Evolutionary conservation across 179 eudicot genomes (phyloP), one percentile per base, ranked within the genome.

Genomic region (Nepenthes alata): DNA sequence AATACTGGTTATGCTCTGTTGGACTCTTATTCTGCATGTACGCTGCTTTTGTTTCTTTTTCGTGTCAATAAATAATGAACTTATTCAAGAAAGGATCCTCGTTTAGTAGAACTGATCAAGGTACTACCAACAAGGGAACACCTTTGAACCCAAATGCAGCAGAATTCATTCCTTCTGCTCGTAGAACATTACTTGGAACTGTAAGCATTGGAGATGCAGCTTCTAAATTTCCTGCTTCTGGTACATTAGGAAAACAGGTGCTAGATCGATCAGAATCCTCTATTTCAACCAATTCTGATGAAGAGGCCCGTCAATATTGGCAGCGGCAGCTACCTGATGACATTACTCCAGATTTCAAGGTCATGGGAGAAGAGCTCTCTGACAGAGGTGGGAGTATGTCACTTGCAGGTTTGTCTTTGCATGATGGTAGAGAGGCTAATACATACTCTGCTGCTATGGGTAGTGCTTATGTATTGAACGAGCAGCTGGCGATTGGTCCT

Each of bases 321-420:
- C 82, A 85, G 68, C 80, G 68, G 63, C 93, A 87, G 71, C 97
- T 93, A 34, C 98, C 98, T 16, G 98, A 93, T 76, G 98, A 93
- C 72, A 85, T 93, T 57, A 93, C 88, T 77, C 98, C 98, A 2
- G 98, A 93, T 71, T 93, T 93, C 59, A 85, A 81, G 53, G 77
- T 77, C 55, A 57, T 64, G 67, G 88, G 82, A 50, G 87, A 74
- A 60, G 86, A 81, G 35, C 85, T 80, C 7, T 72, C 75, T 64
- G 86, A 52, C 58, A 82, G 78, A 67, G 44, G 64, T 59, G 70
- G 71, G 16, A 62, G 55, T 70, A 77, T 91, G 58, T 72, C 93
- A 1, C 77, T 91, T 67, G 77, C 91, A 34, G 73, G 66, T 25
- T 72, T 93, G 65, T 81, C 96, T 59, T 73, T 93, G 69, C 77